Percentiles rank a stretch among this genome's conserved stretches.
These are phyloP conservation scores for Pueraria montana DNA, from an alignment of 306 rosid genomes.

Conservation along the genomic window DNA sequence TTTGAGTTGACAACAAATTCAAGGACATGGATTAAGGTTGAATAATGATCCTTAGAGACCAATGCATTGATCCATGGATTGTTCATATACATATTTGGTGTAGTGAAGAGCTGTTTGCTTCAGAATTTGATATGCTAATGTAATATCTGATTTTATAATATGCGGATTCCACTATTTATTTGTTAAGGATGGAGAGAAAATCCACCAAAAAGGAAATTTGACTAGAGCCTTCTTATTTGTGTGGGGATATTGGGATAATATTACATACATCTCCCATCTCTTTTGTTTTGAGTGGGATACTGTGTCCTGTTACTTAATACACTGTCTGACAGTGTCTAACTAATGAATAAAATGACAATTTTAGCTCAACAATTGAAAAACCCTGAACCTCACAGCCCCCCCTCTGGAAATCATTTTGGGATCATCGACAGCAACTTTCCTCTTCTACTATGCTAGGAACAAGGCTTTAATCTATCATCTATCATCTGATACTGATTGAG, in stretches of 20 bases:
- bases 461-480: background rate
- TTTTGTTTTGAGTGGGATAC: background rate
- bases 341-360: background rate
- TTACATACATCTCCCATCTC: background rate
- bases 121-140: background rate
- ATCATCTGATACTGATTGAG: background rate
- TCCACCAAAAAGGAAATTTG: background rate
- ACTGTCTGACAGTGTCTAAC: background rate
- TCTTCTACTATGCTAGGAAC: background rate
- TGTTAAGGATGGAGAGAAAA: background rate
- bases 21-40: conserved; percentile 19
- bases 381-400: background rate
- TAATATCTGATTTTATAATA: conserved; percentile 4
- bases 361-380: background rate
- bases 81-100: background rate
- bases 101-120: background rate
- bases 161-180: background rate
- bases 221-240: background rate
- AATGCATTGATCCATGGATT: background rate
- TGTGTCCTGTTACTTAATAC: background rate
- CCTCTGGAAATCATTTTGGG: background rate
- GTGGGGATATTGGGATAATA: conserved; percentile 3
- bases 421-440: background rate
- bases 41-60: conserved; percentile 16
- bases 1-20: conserved; percentile 3